Evolutionary conservation across 208 protist species (phyloP), one percentile per base, ranked within the genome.

Genomic region (Acanthamoeba sp.): DNA sequence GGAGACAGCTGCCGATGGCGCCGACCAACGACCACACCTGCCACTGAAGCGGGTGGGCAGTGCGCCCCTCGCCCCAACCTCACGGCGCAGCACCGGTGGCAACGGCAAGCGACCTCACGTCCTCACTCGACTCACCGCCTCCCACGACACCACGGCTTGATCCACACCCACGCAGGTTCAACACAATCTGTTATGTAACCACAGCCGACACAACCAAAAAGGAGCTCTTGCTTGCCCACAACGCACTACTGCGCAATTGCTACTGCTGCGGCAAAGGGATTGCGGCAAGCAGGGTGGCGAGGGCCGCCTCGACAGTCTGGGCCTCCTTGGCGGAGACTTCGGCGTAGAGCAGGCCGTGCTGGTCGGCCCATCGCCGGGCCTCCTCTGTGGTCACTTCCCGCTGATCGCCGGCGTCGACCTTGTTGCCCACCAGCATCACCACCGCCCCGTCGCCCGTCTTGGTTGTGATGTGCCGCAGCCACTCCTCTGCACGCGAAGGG

Each of bases 381-480:
- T 82, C 73, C 7, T 82, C 73, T 2, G 38, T 5, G 12, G 12
- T n/a, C 24, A 82, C 73, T 82, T 82, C 73, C 1, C 82, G 40
- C 50, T 90, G 82, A 16, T 57, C n/a, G 29, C 4, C 14, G 10
- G 36, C 73, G 40, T 90, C 82, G 55, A 50, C 50, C 55, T 90
- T 90, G 82, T 90, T 90, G 48, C 48, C 82, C 7, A 90, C 48
- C 18, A 90, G 55, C 82, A 90, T 66, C n/a, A 90, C 76, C 45
- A 36, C 27, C 29, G 38, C 82, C 0, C 29, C 36, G 52, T 24
- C 82, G 20, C 50, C 38, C 29, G 45, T 45, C 52, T 90, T 90
- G 34, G 55, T 29, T 0, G 4, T 18, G 52, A 90, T 82, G 40
- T 82, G 73, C 27, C 73, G 73, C 40, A 82, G 73, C 73, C 73